Conservation (phyloP, 2,329 filamentous ascomycete species). For the Scopulariopsis brevicaulis region DNA sequence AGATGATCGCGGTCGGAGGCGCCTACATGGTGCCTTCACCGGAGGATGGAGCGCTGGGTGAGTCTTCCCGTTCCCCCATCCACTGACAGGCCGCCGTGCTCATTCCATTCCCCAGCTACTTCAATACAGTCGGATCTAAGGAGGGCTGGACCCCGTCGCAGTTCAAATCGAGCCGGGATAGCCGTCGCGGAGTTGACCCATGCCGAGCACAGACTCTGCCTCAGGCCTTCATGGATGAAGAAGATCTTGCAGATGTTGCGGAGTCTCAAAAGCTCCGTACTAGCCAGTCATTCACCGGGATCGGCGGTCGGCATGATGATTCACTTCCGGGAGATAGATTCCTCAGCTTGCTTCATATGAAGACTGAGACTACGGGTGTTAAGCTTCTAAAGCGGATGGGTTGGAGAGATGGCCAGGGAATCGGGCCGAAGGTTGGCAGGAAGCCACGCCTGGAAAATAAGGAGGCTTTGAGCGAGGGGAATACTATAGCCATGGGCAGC, state of each 20-base stretch:
- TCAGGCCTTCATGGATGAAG: conserved; percentile 97
- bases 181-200: conserved; percentile 60
- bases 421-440: conserved; percentile 76
- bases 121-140: conserved; percentile 96
- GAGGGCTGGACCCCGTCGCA: conserved; percentile 92
- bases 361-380: conserved; percentile 77
- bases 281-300: conserved; percentile 58
- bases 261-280: conserved; percentile 69
- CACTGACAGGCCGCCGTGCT: conserved; percentile 15
- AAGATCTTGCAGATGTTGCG: conserved; percentile 79
- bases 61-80: neutral
- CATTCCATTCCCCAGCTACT: conserved; percentile 60
- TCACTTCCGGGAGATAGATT: conserved; percentile 21
- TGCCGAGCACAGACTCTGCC: conserved; percentile 45
- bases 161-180: conserved; percentile 80
- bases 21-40: conserved; percentile 91
- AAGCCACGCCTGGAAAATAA: conserved; percentile 50
- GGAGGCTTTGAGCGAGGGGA: neutral
- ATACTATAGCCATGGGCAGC: conserved; percentile 20
- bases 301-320: conserved; percentile 40
- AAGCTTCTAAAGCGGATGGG: conserved; percentile 86
- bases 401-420: conserved; percentile 87
- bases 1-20: conserved; percentile 81
- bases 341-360: conserved; percentile 59
- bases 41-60: conserved; percentile 96